A percentile compares a stretch with the other conserved stretches of the same genome.
Conservation (phyloP, 768 basidiomycete genomes). For the Hypholoma fasciculare region DNA sequence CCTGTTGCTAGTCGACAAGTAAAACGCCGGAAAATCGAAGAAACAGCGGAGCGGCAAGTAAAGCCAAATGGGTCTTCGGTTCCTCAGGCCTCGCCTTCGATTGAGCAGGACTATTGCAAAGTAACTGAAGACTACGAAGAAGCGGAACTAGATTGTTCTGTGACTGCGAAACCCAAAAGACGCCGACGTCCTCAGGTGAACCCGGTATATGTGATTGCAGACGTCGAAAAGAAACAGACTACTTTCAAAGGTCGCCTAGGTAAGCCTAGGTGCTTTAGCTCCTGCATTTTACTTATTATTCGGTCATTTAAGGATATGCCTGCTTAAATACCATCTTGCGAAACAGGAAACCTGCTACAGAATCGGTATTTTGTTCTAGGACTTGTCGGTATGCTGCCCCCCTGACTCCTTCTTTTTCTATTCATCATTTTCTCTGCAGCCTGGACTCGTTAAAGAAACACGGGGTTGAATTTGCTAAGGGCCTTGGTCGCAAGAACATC, state of each 20-base stretch:
- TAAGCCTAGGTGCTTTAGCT: constrained; percentile 17
- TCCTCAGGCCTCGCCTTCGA: too few species aligned
- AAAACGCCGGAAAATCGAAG: too few species aligned
- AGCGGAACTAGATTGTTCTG: not conserved
- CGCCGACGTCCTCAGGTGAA: constrained; percentile 37
- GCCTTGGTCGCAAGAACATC: constrained; percentile 74
- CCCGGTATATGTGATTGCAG: constrained; percentile 67
- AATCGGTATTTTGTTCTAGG: constrained; percentile 74
- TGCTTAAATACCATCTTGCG: constrained; percentile 86
- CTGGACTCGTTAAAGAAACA: constrained; percentile 79
- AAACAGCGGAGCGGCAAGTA: too few species aligned
- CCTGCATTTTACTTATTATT: not conserved
- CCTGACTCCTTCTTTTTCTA: not conserved
- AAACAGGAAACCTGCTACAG: constrained; percentile 60
- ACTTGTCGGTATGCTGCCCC: constrained; percentile 49
- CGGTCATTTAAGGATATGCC: constrained; percentile 59
- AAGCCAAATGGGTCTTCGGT: too few species aligned
- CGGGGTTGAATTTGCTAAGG: constrained; percentile 80
- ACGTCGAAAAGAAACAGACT: constrained; percentile 65
- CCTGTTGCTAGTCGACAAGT: not conserved
- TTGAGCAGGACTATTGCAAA: not conserved
- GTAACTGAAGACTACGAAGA: not conserved
- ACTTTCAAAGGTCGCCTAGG: constrained; percentile 70
- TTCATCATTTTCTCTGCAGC: constrained; percentile 35
- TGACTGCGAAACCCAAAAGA: constrained; percentile 13